Base-by-base conservation (phyloP, 176 grass and related monocot genomes). In the Carex littledalei region DNA sequence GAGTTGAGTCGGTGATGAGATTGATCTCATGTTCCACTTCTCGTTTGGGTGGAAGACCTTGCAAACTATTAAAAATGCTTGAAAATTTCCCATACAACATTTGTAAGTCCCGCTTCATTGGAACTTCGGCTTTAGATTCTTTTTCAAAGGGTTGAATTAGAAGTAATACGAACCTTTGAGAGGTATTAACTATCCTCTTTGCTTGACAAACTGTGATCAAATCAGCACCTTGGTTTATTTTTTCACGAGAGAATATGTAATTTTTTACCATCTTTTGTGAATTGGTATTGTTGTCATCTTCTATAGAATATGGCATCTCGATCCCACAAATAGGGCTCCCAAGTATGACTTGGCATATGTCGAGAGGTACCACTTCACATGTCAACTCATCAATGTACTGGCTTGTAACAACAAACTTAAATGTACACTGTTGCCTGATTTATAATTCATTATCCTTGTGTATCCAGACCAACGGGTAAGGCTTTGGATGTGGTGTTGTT, bases 11-110 rank as follows among this genome's bases (percentile, higher is more conserved):
- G 17, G 34, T 17, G 8, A 84, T 84, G 29, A 84, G 60, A 63
- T 84, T 24, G 41, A 84, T 84, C 11, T 71, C 82, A 26, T 84
- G 12, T 32, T 84, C 63, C 15, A 84, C 39, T 70, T 71, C 80
- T 20, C 13, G 0, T 60, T 80, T 59, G 17, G 76, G 76, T 56
- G 47, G 76, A 53, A 80, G 47, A 29, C 47, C 76, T 26, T 56
- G 50, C 13, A 80, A 14, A 0, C n/a, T 47, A 13, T 53, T 31
- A 59, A 59, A 80, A 56, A 80, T 47, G 24, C n/a, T 80, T 56
- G 76, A 56, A 80, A 55, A 56, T 80, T 80, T 80, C 20, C 47
- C 24, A n/a, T 32, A 73, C 68, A 35, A 73, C 18, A 45, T 39
- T 45, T 73, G 4, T 16, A 45, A n/a, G 68, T 73, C 22, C 15